Evolutionary conservation across 306 rosid species (phyloP), one percentile per base, ranked within the genome.

Genomic region (Quercus wislizeni): DNA sequence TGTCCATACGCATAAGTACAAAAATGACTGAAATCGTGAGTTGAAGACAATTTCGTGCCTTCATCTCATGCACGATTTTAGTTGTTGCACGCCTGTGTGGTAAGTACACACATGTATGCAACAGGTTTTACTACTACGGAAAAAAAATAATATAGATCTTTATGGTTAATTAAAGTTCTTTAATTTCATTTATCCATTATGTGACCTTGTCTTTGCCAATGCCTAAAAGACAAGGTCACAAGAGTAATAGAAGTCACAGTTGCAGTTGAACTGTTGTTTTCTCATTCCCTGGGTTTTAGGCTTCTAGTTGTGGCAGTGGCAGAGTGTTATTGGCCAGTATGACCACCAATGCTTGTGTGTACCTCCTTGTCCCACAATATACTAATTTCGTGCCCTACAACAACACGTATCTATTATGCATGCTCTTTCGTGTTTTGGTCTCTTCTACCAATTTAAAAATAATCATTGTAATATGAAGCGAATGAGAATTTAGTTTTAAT

Each of bases 401-500:
- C 0, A 7, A 3, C 11, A 6, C 43, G 18, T 67, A 31, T 67
- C 17, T 18, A 19, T 67, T 35, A 67, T 62, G 35, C 23, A 59
- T 76, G 23, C 70, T 76, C 73, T 76, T 73, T 31, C 10, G 5
- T 59, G 1, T 38, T 4, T 31, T 3, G 2, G 9, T 31, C 31
- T 25, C 46, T 76, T 58, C 20, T 33, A 17, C 65, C 11, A 33
- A 5, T 21, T 21, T 17, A 30, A 35, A 63, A 77, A 43, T 13
- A 43, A 19, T 41, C 56, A 51, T 33, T 43, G 55, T 82, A 82
- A 43, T 74, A 71, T 71, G 54, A 38, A 71, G 4, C 19, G 77
- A 84, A 68, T 52, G 73, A 11, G 80, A 80, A 27, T 33, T 68
- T 73, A 69, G 5, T 73, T 73, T 71, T 46, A 68, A 4, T 76